Evolutionary conservation across 2,329 filamentous ascomycete species (phyloP), one percentile per base, ranked within the genome.

Genomic region (Tolypocladium inflatum): DNA sequence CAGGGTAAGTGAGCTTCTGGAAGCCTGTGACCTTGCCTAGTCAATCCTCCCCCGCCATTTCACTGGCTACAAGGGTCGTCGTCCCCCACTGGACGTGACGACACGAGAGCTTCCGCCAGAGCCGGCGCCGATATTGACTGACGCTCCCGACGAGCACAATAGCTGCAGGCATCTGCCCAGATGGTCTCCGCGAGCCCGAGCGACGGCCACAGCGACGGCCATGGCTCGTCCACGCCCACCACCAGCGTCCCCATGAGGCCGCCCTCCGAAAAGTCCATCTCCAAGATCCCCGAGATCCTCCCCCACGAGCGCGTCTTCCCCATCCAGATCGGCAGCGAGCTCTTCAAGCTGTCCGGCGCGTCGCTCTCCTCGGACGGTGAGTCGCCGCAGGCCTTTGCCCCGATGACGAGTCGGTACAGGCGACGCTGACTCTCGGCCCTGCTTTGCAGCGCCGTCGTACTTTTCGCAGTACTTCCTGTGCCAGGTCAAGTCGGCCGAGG

Each of bases 391-490:
- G 21, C 50, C 37, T 10, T 48, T 39, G 21, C 15, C 43, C 50
- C 41, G 26, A 6, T 6, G 26, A 30, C 26, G 33, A 7, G 30
- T 8, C 13, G 42, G n/a, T 1, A 11, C 42, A 8, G 3, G 42
- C 54, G 54, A 30, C 38, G 48, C 61, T 64, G 55, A 64, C 61
- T 53, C 26, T 5, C 10, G 26, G 11, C 33, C 8, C n/a, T n/a
- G n/a, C n/a, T n/a, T 3, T 9, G 19, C 48, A 96, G 93, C 91
- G 67, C 93, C 93, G 59, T 97, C 92, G 55, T 97, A 97, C 73
- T 97, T 97, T 75, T 96, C 93, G 23, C 88, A 91, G 65, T 97
- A 94, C 76, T 97, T 97, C 73, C 81, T 86, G 64, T 89, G 90
- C 66, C 92, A 97, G 74, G 74, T 97, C 45, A 81, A 83, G 58